Evolutionary conservation across 164 flowering plant genomes (phyloP).

Genomic region (Nymphaea colorata): DNA sequence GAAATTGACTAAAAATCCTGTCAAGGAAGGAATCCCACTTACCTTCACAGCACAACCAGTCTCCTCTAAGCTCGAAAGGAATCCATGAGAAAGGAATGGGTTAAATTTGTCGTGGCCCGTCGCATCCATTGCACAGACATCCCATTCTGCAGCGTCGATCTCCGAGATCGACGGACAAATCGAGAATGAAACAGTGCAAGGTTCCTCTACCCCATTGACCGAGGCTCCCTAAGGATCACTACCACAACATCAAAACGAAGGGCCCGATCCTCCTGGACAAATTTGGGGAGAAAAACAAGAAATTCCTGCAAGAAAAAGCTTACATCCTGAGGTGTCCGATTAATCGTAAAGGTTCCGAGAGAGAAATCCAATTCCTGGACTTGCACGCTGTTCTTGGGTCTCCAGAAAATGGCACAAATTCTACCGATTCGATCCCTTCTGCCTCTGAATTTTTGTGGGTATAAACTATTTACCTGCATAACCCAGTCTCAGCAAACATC

Average conservation of each 20-base stretch:
- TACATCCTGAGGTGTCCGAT: constrained; percentile 43
- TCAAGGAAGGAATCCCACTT: neutral
- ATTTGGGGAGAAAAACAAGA: constrained; percentile 4
- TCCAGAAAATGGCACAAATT: constrained; percentile 69
- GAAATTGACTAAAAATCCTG: neutral
- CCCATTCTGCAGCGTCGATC: constrained; percentile 63
- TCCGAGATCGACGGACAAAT: constrained; percentile 62
- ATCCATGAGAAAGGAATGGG: constrained; percentile 79
- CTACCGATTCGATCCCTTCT: constrained; percentile 3
- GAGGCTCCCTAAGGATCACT: constrained; percentile 22
- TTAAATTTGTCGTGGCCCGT: constrained; percentile 55
- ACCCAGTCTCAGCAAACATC: neutral
- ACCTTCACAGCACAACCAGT: constrained; percentile 81
- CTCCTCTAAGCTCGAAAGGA: constrained; percentile 88
- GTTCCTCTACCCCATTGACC: neutral
- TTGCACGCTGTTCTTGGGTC: constrained; percentile 38
- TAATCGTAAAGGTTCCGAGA: constrained; percentile 44
- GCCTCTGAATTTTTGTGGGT: neutral
- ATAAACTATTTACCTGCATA: neutral
- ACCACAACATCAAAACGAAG: constrained; percentile 3
- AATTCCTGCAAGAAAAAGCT: constrained; percentile 6
- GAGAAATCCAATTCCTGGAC: constrained; percentile 27
- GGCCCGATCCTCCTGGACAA: neutral
- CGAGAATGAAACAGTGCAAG: neutral
- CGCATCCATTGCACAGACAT: constrained; percentile 70